phyloP scores from a whole-genome alignment of 345 rosid genomes.

The Erysimum cheiranthoides region DNA sequence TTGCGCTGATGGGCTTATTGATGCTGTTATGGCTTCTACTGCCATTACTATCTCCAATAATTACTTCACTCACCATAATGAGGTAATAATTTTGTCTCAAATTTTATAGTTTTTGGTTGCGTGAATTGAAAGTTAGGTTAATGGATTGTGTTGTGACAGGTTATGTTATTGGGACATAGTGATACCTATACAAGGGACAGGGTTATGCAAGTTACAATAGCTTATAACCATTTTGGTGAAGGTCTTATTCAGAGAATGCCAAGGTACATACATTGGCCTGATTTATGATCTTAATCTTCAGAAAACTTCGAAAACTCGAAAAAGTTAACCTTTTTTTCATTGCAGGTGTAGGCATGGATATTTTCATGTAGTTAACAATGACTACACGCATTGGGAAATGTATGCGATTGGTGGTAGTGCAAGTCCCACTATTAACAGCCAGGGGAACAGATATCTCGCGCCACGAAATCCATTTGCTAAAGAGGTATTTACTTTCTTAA shows the following conservation, averaged over 20 bases:
- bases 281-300: not conserved
- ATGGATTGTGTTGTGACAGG: conserved; percentile 50
- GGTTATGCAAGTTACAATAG: conserved; percentile 94
- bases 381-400: conserved; percentile 99
- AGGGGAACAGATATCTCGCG: conserved; percentile 93
- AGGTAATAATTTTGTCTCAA: conserved; percentile 46
- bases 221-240: conserved; percentile 98
- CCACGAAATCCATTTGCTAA: conserved; percentile 76
- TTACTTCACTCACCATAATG: conserved; percentile 86
- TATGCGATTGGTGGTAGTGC: conserved; percentile 99
- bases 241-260: conserved; percentile 99
- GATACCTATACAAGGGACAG: conserved; percentile 90
- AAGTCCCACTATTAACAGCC: conserved; percentile 94
- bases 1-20: conserved; percentile 83
- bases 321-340: conserved; percentile 1
- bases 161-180: conserved; percentile 96
- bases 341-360: conserved; percentile 96
- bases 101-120: not conserved
- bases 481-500: conserved; percentile 47
- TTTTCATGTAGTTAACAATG: conserved; percentile 98
- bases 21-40: conserved; percentile 71
- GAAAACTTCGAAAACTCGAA: not conserved
- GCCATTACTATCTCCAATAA: conserved; percentile 80
- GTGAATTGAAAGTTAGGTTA: not conserved
- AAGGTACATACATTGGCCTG: conserved; percentile 51